These are phyloP conservation scores for Botrytis byssoidea DNA, from an alignment of 2,329 filamentous ascomycete genomes.

Conservation along the genomic window DNA sequence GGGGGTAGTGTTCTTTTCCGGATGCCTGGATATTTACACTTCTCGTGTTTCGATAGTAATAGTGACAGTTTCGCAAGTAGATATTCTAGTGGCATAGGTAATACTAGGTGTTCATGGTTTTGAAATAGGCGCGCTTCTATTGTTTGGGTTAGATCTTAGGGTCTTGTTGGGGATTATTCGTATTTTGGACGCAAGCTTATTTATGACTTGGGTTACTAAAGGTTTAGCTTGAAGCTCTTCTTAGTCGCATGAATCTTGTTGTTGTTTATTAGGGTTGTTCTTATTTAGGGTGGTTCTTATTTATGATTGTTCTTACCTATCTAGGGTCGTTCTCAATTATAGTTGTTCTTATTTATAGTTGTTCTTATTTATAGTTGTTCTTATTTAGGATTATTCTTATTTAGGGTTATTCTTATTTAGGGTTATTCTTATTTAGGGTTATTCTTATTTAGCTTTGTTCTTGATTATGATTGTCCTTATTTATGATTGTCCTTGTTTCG, in stretches of 20 bases:
- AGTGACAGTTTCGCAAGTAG: not conserved
- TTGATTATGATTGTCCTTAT: no score
- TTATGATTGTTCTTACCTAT: no score
- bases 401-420: no score
- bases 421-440: no score
- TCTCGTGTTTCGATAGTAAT: not conserved
- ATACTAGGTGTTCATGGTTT: not conserved
- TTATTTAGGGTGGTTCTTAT: not conserved
- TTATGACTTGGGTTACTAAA: not conserved
- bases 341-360: no score
- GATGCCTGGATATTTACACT: not conserved
- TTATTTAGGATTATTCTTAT: no score
- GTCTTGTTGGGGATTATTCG: not conserved
- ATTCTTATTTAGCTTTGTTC: no score
- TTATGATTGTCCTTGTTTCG: no score
- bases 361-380: no score
- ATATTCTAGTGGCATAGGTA: not conserved
- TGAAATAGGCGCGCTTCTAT: not conserved
- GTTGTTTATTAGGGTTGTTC: not conserved
- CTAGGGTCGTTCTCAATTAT: no score
- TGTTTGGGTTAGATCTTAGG: not conserved
- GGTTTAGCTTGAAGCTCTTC: not conserved
- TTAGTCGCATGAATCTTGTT: not conserved
- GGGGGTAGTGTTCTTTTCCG: accelerated
- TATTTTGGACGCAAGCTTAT: not conserved